Base-by-base conservation (phyloP, 805 yeast genomes). In the Torulaspora maleeae region DNA sequence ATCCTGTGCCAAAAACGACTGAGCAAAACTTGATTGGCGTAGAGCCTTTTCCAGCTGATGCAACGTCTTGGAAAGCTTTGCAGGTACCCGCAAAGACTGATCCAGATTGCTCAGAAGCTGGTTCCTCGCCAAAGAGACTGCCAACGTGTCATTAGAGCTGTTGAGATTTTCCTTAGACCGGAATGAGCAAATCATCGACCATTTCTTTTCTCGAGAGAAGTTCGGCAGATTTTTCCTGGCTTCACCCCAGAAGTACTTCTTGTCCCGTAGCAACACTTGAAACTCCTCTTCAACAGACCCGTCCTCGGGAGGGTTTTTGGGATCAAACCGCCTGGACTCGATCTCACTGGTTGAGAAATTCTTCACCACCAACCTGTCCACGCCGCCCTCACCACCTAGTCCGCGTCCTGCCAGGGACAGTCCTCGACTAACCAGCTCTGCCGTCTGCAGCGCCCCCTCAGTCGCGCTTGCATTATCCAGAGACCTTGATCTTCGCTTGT, bases 101-200 rank as follows among this genome's bases (percentile, higher is more conserved):
- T 40, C 48, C 25, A 49, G 34, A 2, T 36, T 22, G 28, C 38
- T 37, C 11, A 41, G 20, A 12, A 46, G 39, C 24, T 49, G 47
- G 15, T 34, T 41, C 11, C 41, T 43, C 20, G 32, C 34, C n/a
- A 45, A 30, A n/a, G 36, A 33, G 10, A 37, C 28, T 1, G 41
- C 24, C 6, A 33, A 9, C 8, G 43, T 22, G 11, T 53, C 53
- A n/a, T 35, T 45, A 7, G 51, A 36, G 16, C 41, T 10, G 15
- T 32, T 41, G 15, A 28, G 36, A 11, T 40, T 37, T 19, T 38
- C 43, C 12, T 41, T 42, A 6, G 44, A 36, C 24, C 47, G 50
- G 17, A 56, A 51, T 32, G 52, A 59, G 44, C 63, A 58, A 9
- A 63, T 48, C 24, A 63, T 48, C 15, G 57, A 61, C 66, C 66